Evolutionary conservation across 2,329 filamentous ascomycete genomes (phyloP), one percentile per base, ranked within the genome.

Genomic region (Colletotrichum sp.): DNA sequence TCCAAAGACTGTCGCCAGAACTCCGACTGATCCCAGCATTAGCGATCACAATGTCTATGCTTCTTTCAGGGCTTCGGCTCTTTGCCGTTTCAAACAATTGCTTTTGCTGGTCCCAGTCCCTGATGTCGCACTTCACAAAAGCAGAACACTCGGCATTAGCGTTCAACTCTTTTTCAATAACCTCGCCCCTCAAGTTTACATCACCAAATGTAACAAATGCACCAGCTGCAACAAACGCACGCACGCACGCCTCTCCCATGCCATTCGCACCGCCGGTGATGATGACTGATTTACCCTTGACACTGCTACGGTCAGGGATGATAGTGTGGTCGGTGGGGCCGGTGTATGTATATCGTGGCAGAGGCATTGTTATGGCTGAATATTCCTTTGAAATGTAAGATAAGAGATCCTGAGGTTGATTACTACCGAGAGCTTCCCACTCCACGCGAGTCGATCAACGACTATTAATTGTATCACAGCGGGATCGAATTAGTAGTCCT

Each of bases 201-300:
- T 87, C 86, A 32, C 82, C 85, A 78, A 87, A 83, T 1, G 85
- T 87, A 6, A 87, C 85, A 71, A 82, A 87, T 4, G 85, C 85
- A 8, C 86, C 85, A 8, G 84, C 82, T 5, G 77, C 80, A 12
- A 79, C 81, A 64, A 86, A 87, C 7, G 82, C 81, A 5, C 82
- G 77, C 0, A 85, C 83, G 28, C 82, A 85, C 1, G 78, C 80
- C 75, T 86, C 83, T 9, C 85, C 86, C 73, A 87, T 85, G 26
- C 86, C 86, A 73, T 84, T 85, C 44, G 83, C 87, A 13, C 88
- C 88, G n/a, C 88, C 87, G 2, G 88, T 89, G 18, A 89, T 84
- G 26, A 89, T 83, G 28, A 88, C 86, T 1, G 85, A 87, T 77
- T 88, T 89, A 32, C 85, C 87, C 5, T 79, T 81, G 10, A 88